Evolutionary conservation across 2,329 filamentous ascomycete genomes (phyloP).

Genomic region (Exophiala phaeomuriformis): DNA sequence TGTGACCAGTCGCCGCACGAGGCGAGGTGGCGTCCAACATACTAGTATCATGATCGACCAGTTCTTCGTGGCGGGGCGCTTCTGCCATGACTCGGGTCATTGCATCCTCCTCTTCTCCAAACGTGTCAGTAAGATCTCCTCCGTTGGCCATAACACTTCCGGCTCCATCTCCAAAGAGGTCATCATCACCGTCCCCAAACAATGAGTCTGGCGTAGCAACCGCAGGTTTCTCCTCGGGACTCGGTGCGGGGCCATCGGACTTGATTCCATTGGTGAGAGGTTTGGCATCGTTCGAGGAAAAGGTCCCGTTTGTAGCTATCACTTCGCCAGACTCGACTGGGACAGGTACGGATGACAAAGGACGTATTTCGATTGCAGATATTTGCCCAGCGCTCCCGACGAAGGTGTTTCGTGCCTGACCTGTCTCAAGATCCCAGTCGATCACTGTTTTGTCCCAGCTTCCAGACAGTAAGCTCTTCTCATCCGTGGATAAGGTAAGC

Average conservation of each 20-base stretch:
- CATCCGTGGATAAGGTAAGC: conserved; percentile 71
- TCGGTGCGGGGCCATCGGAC: conserved; percentile 30
- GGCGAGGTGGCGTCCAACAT: conserved; percentile 12
- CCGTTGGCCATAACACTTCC: conserved; percentile 43
- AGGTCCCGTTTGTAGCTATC: conserved; percentile 55
- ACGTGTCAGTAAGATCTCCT: conserved; percentile 51
- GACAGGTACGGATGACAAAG: conserved; percentile 65
- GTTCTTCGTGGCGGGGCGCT: conserved; percentile 48
- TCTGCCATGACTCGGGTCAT: conserved; percentile 68
- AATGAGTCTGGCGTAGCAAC: conserved; percentile 68
- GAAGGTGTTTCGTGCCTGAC: conserved; percentile 67
- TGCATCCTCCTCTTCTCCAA: conserved; percentile 77
- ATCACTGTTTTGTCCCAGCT: conserved; percentile 94
- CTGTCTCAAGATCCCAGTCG: conserved; percentile 92
- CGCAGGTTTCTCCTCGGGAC: conserved; percentile 47
- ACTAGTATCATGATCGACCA: conserved; percentile 14
- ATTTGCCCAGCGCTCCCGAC: conserved; percentile 75
- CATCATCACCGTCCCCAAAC: conserved; percentile 70
- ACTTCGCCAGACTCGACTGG: conserved; percentile 61
- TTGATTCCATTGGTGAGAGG: conserved; percentile 50
- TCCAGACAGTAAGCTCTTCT: conserved; percentile 79
- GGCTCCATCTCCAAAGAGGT: conserved; percentile 79
- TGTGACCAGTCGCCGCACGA: background rate
- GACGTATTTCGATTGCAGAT: conserved; percentile 77
- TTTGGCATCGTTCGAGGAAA: conserved; percentile 65